phyloP scores from a whole-genome alignment of 1,139 yeast species.

The Kurtzmaniella quercitrusa region DNA sequence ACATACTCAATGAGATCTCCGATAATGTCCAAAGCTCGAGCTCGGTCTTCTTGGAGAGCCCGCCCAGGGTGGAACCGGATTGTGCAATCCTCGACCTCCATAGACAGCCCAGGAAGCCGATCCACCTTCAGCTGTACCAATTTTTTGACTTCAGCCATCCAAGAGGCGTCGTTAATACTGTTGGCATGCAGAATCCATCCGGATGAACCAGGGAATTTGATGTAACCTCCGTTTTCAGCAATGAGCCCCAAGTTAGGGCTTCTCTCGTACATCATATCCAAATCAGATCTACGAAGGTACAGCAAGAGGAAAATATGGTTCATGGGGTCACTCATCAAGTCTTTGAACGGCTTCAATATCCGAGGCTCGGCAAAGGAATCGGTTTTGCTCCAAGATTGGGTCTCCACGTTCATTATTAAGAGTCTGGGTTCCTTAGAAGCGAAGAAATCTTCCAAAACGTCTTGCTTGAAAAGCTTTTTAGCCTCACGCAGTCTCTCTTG shows the following conservation, averaged over 20 bases:
- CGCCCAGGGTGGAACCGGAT: conserved; percentile 70
- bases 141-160: conserved; percentile 61
- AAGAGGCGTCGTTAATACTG: conserved; percentile 43
- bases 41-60: conserved; percentile 56
- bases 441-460: conserved; percentile 36
- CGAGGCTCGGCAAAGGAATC: conserved; percentile 36
- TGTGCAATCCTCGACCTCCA: conserved; percentile 71
- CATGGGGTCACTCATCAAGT: conserved; percentile 42
- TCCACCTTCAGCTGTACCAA: conserved; percentile 67
- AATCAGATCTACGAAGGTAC: conserved; percentile 55
- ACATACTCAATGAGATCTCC: conserved; percentile 87
- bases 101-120: conserved; percentile 73
- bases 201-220: conserved; percentile 48
- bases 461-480: conserved; percentile 22
- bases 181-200: conserved; percentile 68
- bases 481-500: conserved; percentile 27
- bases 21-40: conserved; percentile 60
- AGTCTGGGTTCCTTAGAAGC: conserved; percentile 25
- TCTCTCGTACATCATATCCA: conserved; percentile 66
- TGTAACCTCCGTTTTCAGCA: conserved; percentile 85
- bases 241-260: conserved; percentile 72
- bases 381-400: conserved; percentile 23
- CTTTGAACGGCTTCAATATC: conserved; percentile 44
- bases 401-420: conserved; percentile 53
- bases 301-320: conserved; percentile 73